Base-by-base conservation (phyloP, 139 green algal species). In the Chlorella sp. region DNA sequence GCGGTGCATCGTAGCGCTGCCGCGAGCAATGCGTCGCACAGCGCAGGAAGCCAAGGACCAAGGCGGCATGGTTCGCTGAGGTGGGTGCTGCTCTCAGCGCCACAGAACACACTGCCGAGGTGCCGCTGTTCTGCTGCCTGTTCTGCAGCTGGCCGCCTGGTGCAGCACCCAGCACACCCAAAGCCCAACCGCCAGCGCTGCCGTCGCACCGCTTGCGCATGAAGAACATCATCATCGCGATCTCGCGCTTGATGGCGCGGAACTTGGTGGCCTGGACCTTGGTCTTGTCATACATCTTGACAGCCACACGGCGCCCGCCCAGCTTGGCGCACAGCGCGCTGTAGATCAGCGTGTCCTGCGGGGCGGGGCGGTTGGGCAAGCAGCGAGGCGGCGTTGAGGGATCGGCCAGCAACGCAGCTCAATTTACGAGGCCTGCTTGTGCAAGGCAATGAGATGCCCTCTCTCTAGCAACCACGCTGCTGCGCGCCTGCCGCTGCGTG, bases 161-260 rank as follows among this genome's bases (percentile, higher is more conserved):
- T 71, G 64, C 34, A n/a, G 22, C 82, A 37, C 82, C 83, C 61
- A 77, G n/a, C 34, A 36, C 36, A 36, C 85, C 66, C 68, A n/a
- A 68, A 12, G 0, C n/a, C 36, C 37, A 26, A 32, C 48, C 48
- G 21, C 73, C 60, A 21, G 34, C 22, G 34, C 68, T 28, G 37
- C 71, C 73, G 15, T 21, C 89, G 87, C 80, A 94, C 94, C 83
- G 84, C 64, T 95, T 94, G 53, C 89, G 48, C 39, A 81, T 90
- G 77, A 97, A 94, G 86, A 89, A 96, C 21, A 92, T 89, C 95
- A 97, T 96, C 91, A 97, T 97, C 15, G 93, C 92, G 28, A 95
- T 92, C 69, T 97, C 95, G 4, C 95, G 86, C 82, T 94, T 94
- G 76, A 97, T 92, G 40, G 92, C 93, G 1, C 95, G 88, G 30